Evolutionary conservation across 495 filamentous ascomycete genomes (phyloP).

Genomic region (Penicillium paxilli): DNA sequence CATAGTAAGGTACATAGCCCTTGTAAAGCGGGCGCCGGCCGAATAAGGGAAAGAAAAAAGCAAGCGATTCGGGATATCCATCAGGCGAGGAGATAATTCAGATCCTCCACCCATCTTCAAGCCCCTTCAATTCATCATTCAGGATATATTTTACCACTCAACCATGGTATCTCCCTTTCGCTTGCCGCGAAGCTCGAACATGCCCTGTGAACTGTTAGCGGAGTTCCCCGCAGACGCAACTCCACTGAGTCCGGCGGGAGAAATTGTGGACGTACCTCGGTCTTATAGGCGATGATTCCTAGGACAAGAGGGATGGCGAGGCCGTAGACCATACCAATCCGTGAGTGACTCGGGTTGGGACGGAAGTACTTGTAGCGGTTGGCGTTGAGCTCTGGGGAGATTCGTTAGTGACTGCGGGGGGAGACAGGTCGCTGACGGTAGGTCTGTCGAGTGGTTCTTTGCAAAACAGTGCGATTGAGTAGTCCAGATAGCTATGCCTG

Average conservation of each 20-base stretch:
- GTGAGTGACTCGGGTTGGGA: conserved; percentile 81
- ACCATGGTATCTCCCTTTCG: conserved; percentile 73
- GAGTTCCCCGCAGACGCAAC: conserved; percentile 2
- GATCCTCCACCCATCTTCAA: neutral
- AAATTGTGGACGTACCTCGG: conserved; percentile 67
- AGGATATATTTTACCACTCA: conserved; percentile 59
- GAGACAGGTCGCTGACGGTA: neutral
- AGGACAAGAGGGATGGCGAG: conserved; percentile 66
- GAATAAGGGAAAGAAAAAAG: conserved; percentile 13
- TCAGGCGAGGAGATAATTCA: neutral
- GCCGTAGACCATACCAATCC: conserved; percentile 73
- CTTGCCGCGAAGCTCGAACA: conserved; percentile 85
- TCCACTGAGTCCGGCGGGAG: neutral
- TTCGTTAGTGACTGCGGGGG: conserved; percentile 19
- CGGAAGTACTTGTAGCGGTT: conserved; percentile 96
- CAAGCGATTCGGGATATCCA: conserved; percentile 6
- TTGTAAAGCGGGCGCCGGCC: conserved; percentile 11
- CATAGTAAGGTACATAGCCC: conserved; percentile 39
- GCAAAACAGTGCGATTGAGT: too few species aligned
- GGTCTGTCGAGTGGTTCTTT: too few species aligned
- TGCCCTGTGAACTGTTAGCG: conserved; percentile 60
- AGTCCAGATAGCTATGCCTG: too few species aligned
- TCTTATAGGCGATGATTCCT: conserved; percentile 68
- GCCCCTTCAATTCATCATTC: conserved; percentile 3
- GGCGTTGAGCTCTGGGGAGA: conserved; percentile 68